Conservation (phyloP, 2,329 filamentous ascomycete genomes). For the Colletotrichum paranaense region DNA sequence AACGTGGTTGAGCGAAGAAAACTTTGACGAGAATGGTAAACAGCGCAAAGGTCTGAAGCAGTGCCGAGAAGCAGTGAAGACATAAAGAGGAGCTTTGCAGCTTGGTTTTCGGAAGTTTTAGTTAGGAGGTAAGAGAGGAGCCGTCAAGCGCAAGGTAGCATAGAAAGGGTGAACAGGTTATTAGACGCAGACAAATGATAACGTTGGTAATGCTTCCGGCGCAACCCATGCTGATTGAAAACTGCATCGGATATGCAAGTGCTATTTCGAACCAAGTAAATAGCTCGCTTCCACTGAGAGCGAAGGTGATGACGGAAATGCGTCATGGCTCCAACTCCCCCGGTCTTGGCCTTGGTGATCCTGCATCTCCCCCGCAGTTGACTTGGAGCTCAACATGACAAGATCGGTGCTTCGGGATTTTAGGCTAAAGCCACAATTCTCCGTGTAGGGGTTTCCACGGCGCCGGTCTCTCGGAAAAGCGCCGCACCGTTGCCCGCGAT, state of each 20-base stretch:
- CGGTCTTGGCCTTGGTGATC: background rate
- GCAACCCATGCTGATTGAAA: background rate
- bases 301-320: constrained; percentile 5
- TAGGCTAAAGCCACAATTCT: constrained; percentile 5
- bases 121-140: too few relatives aligned
- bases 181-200: too few relatives aligned
- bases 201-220: background rate
- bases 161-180: too few relatives aligned
- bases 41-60: constrained; percentile 60
- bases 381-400: background rate
- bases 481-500: background rate
- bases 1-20: constrained; percentile 63
- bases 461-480: constrained; percentile 22
- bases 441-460: background rate
- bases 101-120: background rate
- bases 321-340: background rate
- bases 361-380: constrained; percentile 16
- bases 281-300: background rate
- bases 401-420: constrained; percentile 13
- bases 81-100: background rate
- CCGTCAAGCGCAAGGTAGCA: too few relatives aligned
- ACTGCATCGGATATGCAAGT: constrained; percentile 13
- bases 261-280: too few relatives aligned
- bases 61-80: constrained; percentile 37
- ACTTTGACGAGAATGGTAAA: constrained; percentile 65